Conservation (phyloP, 176 grass and related monocot genomes). For the Elaeis guineensis region DNA sequence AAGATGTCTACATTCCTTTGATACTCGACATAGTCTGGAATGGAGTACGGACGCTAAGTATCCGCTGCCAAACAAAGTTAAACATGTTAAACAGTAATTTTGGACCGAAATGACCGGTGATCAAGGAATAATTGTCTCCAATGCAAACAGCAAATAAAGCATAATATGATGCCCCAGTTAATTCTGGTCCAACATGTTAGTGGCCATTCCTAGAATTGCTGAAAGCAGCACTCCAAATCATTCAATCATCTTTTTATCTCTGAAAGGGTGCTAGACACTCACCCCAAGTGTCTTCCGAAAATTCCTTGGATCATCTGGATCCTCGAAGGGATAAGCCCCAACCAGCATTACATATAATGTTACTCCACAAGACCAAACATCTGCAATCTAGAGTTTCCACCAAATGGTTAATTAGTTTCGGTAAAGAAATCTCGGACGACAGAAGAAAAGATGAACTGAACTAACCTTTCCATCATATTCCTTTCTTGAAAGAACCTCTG, state of each 20-base stretch:
- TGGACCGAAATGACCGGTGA: too few species aligned
- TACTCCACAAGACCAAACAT: conserved; percentile 98
- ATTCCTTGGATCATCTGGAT: conserved; percentile 83
- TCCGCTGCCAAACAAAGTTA: conserved; percentile 47
- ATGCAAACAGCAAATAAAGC: too few species aligned
- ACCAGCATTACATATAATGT: conserved; percentile 97
- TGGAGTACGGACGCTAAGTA: conserved; percentile 73
- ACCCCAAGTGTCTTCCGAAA: conserved; percentile 89
- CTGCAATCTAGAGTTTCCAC: conserved; percentile 56
- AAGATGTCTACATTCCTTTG: conserved; percentile 79
- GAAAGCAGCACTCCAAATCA: too few species aligned
- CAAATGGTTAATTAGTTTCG: neutral
- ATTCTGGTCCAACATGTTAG: too few species aligned
- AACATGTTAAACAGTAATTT: neutral
- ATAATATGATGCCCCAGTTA: too few species aligned
- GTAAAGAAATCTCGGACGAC: neutral
- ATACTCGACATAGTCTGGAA: conserved; percentile 85
- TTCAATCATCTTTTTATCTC: neutral
- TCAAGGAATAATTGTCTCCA: too few species aligned
- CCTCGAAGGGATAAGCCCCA: conserved; percentile 90
- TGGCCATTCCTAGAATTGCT: too few species aligned
- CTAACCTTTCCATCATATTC: conserved; percentile 91
- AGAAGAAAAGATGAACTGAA: conserved; percentile 6
- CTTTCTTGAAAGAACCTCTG: conserved; percentile 75
- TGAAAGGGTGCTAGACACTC: conserved; percentile 16